Conservation (phyloP, 225 moss, liverwort and hornwort species). For the Bryum argenteum region DNA sequence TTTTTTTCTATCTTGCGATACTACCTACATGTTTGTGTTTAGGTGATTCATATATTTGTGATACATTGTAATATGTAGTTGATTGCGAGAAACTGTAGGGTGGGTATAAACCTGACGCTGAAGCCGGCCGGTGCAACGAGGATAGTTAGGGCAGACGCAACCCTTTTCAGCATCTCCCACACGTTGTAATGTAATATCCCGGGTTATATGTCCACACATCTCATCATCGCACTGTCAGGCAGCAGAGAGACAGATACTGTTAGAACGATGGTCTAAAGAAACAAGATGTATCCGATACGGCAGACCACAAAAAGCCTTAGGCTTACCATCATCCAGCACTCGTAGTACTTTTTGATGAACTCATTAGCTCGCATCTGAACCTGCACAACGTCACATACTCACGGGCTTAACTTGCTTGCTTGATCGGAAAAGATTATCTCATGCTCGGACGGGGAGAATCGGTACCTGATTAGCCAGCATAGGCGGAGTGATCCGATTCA, state of each 20-base stretch:
- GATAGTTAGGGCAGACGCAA: conserved; percentile 93
- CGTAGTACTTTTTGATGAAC: conserved; percentile 82
- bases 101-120: conserved; percentile 60
- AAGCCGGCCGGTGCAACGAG: conserved; percentile 86
- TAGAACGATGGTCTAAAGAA: background rate
- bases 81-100: too few species aligned
- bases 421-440: too few species aligned
- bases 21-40: too few species aligned
- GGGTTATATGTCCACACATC: conserved; percentile 84
- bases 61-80: too few species aligned
- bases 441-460: background rate
- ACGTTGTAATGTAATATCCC: conserved; percentile 77
- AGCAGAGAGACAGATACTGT: background rate
- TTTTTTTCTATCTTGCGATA: too few species aligned
- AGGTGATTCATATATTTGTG: too few species aligned
- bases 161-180: conserved; percentile 91
- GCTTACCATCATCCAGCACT: conserved; percentile 83
- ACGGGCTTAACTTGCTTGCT: conserved; percentile 15
- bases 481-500: conserved; percentile 64
- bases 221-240: conserved; percentile 86
- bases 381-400: conserved; percentile 40
- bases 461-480: conserved; percentile 89
- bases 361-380: conserved; percentile 93
- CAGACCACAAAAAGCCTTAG: background rate
- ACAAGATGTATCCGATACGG: too few species aligned